These are phyloP conservation scores for Pleurotus pulmonarius DNA, from an alignment of 768 basidiomycete species.

Conservation along the genomic window DNA sequence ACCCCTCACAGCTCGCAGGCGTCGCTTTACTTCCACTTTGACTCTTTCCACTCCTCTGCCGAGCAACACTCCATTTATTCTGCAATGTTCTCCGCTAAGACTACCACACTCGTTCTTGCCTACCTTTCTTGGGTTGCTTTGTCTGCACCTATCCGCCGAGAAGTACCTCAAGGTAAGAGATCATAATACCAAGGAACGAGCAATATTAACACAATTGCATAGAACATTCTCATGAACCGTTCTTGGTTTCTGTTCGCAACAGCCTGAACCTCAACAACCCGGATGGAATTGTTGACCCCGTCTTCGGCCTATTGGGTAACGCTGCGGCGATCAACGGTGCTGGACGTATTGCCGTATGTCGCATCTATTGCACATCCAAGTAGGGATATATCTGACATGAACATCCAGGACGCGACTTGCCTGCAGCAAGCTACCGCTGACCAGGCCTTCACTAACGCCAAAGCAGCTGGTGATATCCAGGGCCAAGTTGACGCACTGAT, in stretches of 20 bases:
- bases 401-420: conserved; percentile 48
- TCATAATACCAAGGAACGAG: neutral
- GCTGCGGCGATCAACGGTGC: conserved; percentile 55
- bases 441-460: conserved; percentile 72
- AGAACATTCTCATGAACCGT: conserved; percentile 66
- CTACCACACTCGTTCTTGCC: conserved; percentile 30
- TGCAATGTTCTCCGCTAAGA: conserved; percentile 32
- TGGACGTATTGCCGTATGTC: conserved; percentile 48
- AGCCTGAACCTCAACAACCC: conserved; percentile 56
- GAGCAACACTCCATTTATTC: conserved; percentile 14
- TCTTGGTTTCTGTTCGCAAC: conserved; percentile 47
- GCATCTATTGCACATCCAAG: neutral
- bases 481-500: conserved; percentile 58
- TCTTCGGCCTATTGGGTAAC: conserved; percentile 62
- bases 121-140: conserved; percentile 27
- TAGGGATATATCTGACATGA: neutral
- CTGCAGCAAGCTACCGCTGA: conserved; percentile 65
- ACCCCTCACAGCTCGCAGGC: conserved; percentile 22
- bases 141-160: conserved; percentile 48
- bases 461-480: conserved; percentile 52
- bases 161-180: conserved; percentile 60
- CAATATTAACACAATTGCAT: conserved; percentile 8
- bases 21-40: conserved; percentile 18
- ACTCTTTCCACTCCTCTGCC: conserved; percentile 19
- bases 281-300: conserved; percentile 51